These are phyloP conservation scores for Vararia minispora DNA, from an alignment of 768 basidiomycete genomes.

Conservation along the genomic window DNA sequence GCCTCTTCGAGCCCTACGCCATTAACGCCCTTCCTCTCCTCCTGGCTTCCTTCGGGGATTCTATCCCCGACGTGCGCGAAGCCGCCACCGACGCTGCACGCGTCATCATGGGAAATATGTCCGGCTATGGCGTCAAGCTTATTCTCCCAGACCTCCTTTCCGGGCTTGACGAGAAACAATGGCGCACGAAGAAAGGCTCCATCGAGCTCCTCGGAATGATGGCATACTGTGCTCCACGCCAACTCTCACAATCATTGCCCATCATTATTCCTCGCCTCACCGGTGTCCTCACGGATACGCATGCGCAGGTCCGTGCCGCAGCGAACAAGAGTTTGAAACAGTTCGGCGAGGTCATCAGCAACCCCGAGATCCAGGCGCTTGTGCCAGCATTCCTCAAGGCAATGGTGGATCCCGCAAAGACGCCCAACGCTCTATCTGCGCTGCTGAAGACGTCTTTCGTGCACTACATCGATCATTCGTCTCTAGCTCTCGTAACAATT, in stretches of 20 bases:
- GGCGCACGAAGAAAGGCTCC: slow-evolving; percentile 95
- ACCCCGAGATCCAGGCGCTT: slow-evolving; percentile 90
- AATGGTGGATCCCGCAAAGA: slow-evolving; percentile 89
- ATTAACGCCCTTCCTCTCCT: slow-evolving; percentile 75
- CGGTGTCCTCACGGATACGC: slow-evolving; percentile 91
- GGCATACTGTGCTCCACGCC: slow-evolving; percentile 95
- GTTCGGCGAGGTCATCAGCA: slow-evolving; percentile 97
- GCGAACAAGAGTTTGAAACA: slow-evolving; percentile 95
- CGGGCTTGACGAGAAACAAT: slow-evolving; percentile 95
- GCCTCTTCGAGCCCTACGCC: slow-evolving; percentile 90
- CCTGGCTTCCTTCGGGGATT: slow-evolving; percentile 78
- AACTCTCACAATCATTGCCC: slow-evolving; percentile 88
- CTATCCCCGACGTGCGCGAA: slow-evolving; percentile 79
- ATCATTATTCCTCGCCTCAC: slow-evolving; percentile 96
- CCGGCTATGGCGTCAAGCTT: slow-evolving; percentile 91
- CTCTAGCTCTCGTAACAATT: slow-evolving; percentile 70
- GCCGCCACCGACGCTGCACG: slow-evolving; percentile 86
- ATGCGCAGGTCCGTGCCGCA: slow-evolving; percentile 86
- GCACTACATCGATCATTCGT: slow-evolving; percentile 97
- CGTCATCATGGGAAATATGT: slow-evolving; percentile 92
- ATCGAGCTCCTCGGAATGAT: slow-evolving; percentile 96
- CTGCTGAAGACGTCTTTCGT: slow-evolving; percentile 92
- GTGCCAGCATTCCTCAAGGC: slow-evolving; percentile 89
- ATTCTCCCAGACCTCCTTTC: slow-evolving; percentile 84
- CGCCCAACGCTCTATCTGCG: slow-evolving; percentile 70